A percentile compares a stretch with the other conserved stretches of the same genome.
These are phyloP conservation scores for Chlorophyllum brunneum DNA, from an alignment of 768 basidiomycete genomes.

Conservation along the genomic window DNA sequence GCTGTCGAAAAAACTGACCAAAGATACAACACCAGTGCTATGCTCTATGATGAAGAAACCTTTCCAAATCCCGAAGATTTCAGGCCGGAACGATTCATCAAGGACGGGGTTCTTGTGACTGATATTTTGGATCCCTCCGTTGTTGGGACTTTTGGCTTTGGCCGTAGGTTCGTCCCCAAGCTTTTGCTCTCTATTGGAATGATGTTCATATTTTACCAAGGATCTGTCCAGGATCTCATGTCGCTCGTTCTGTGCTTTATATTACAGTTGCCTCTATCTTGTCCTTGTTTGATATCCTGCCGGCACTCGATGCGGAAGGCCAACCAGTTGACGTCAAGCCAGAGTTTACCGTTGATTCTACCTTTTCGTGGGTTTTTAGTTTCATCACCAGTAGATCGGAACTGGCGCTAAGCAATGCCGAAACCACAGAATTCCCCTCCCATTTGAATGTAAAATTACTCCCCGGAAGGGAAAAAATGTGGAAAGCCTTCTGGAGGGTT, in stretches of 20 bases:
- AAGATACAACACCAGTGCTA: slow-evolving; percentile 13
- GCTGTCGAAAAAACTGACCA: not conserved
- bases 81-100: slow-evolving; percentile 20
- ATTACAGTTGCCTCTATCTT: slow-evolving; percentile 7
- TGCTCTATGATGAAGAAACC: slow-evolving; percentile 18
- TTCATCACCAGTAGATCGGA: not conserved
- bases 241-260: slow-evolving; percentile 3
- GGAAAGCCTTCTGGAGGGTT: not conserved
- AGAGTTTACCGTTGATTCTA: not conserved
- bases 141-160: slow-evolving; percentile 27
- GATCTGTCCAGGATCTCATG: slow-evolving; percentile 11
- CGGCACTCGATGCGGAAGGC: slow-evolving; percentile 4
- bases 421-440: not conserved
- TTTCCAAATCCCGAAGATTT: slow-evolving; percentile 19
- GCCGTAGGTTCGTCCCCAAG: slow-evolving; percentile 20
- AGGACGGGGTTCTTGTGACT: slow-evolving; percentile 16
- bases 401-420: not conserved
- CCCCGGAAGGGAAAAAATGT: not conserved
- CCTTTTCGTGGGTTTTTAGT: slow-evolving; percentile 1
- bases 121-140: slow-evolving; percentile 23
- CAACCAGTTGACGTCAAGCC: slow-evolving; percentile 1
- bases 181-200: no score
- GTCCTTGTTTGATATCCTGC: slow-evolving; percentile 18
- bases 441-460: not conserved
- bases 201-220: no score